Conservation (phyloP, 352 stramenopile species). For the Globisporangium cystogenes region DNA sequence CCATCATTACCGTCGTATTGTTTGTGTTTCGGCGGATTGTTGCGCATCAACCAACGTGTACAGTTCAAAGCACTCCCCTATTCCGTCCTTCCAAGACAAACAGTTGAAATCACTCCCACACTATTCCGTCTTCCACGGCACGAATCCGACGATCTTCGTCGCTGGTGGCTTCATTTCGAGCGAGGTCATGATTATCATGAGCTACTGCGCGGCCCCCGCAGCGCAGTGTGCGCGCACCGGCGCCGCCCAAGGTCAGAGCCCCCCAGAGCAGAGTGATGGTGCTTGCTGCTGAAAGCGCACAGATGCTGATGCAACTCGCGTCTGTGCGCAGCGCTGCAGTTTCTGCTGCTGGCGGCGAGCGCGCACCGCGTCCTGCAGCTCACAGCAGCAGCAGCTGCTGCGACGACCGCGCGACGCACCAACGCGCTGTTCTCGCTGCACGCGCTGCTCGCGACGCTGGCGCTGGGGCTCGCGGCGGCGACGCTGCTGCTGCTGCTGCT, state of each 20-base stretch:
- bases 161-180: no score
- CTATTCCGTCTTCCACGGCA: not conserved
- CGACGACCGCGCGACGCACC: no score
- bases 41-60: no score
- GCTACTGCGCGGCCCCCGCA: conserved; percentile 11
- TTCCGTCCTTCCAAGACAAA: no score
- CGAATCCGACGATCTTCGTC: not conserved
- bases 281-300: no score
- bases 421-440: conserved; percentile 22
- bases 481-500: conserved; percentile 18
- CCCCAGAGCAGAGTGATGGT: no score
- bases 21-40: no score
- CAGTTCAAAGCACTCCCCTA: no score
- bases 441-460: conserved; percentile 19
- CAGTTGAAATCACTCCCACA: not conserved
- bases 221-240: conserved; percentile 6
- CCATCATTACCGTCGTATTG: conserved; percentile 28
- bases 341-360: conserved; percentile 29
- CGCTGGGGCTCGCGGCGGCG: conserved; percentile 17
- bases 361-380: conserved; percentile 37
- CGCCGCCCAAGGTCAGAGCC: conserved; percentile 8
- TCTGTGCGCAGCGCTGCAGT: conserved; percentile 24
- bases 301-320: not conserved
- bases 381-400: no score
- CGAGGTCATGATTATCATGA: no score